These are phyloP conservation scores for Podospora bellae-mahoneyi DNA, from an alignment of 495 filamentous ascomycete genomes.

Conservation along the genomic window DNA sequence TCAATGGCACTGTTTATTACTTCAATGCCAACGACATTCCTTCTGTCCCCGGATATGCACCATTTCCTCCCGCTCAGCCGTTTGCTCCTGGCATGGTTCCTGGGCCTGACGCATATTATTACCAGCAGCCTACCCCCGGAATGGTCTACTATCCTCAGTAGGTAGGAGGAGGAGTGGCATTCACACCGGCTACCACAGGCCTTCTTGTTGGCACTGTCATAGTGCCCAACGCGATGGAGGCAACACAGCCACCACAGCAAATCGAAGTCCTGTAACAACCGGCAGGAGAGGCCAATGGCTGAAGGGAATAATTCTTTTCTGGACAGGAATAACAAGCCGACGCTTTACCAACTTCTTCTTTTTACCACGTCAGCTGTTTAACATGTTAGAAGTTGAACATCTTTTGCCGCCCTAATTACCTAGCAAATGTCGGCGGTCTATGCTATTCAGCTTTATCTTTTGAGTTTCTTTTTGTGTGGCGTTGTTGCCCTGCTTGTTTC, in stretches of 20 bases:
- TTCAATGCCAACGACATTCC: constrained; percentile 72
- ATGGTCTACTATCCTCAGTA: constrained; percentile 45
- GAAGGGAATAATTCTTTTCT: not conserved
- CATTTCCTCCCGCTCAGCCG: constrained; percentile 50
- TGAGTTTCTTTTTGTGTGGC: not conserved
- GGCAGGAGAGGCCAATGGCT: not conserved
- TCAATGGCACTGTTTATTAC: constrained; percentile 94
- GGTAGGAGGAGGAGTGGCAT: constrained; percentile 9
- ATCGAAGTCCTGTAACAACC: not conserved
- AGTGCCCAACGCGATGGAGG: not conserved
- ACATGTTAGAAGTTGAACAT: not conserved
- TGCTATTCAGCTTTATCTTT: constrained; percentile 5
- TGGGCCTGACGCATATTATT: constrained; percentile 64
- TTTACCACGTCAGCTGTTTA: not conserved
- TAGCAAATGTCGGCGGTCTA: not conserved
- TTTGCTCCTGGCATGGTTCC: constrained; percentile 65
- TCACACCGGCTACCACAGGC: not conserved
- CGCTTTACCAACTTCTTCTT: not conserved
- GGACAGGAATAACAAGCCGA: not conserved
- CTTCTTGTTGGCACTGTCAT: not conserved
- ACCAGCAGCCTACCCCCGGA: constrained; percentile 44
- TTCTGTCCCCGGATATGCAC: constrained; percentile 49
- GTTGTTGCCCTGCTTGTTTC: not conserved
- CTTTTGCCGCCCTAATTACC: not conserved
- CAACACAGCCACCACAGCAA: not conserved